A percentile compares a stretch with the other conserved stretches of the same genome.
Conservation (phyloP, 139 green algal species). For the Picochlorum sp. region DNA sequence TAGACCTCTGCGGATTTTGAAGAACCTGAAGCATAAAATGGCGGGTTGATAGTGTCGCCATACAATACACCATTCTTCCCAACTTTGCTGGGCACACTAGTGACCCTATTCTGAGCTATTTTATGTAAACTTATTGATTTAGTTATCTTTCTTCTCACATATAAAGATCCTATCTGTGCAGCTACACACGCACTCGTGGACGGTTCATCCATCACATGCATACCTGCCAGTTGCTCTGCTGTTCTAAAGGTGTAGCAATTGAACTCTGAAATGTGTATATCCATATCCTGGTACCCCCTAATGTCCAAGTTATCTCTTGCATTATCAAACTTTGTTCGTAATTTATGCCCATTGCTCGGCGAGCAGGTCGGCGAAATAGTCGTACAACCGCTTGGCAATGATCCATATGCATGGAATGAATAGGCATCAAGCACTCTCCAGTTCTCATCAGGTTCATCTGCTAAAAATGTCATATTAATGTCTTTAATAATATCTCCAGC, state of each 20-base stretch:
- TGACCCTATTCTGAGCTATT: not conserved
- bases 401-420: not conserved
- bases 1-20: not conserved
- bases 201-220: not conserved
- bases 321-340: not conserved
- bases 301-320: not conserved
- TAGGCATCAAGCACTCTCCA: not conserved
- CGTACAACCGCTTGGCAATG: not conserved
- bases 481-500: not conserved
- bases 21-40: not conserved
- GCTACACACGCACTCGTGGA: not conserved
- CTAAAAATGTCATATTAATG: not conserved
- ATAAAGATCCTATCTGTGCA: conserved; percentile 2
- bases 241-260: not conserved
- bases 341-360: not conserved
- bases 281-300: not conserved
- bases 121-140: not conserved
- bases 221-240: not conserved
- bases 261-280: conserved; percentile 1
- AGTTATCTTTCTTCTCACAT: not conserved
- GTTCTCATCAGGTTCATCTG: not conserved
- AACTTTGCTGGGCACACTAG: not conserved
- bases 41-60: not conserved
- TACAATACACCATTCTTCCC: conserved; percentile 1
- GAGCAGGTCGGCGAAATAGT: not conserved